Evolutionary conservation across 176 grass and related monocot species (phyloP).

Genomic region (Ampelocalamus luodianensis): DNA sequence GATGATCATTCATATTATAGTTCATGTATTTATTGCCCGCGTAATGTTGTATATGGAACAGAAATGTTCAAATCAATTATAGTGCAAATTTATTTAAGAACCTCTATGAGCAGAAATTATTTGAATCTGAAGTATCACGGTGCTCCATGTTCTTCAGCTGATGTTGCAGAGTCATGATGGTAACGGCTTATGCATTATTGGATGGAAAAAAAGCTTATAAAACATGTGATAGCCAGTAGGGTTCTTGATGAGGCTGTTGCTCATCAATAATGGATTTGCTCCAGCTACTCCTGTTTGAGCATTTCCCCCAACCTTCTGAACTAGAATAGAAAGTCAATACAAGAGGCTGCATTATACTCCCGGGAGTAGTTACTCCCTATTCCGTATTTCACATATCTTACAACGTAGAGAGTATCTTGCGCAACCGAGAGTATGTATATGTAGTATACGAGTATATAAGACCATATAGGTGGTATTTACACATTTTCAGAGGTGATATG

Average conservation of each 20-base stretch:
- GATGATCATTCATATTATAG: slow-evolving; percentile 34
- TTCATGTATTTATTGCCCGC: slow-evolving; percentile 39
- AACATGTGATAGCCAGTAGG: slow-evolving; percentile 34
- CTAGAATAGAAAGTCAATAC: slow-evolving; percentile 1
- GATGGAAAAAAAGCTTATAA: background rate
- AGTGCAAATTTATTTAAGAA: background rate
- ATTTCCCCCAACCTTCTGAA: slow-evolving; percentile 1
- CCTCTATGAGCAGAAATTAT: background rate
- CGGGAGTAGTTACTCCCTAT: too few species aligned
- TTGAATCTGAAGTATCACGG: slow-evolving; percentile 1
- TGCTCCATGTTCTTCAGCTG: slow-evolving; percentile 37
- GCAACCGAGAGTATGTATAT: too few species aligned
- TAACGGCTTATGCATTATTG: background rate
- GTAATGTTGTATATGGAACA: slow-evolving; percentile 27
- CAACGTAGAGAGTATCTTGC: too few species aligned
- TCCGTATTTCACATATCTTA: too few species aligned
- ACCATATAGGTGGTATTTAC: too few species aligned
- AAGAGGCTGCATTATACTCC: background rate
- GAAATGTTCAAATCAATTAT: slow-evolving; percentile 9
- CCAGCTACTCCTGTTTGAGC: background rate
- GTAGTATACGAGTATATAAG: too few species aligned
- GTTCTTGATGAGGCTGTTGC: slow-evolving; percentile 31
- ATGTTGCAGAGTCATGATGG: slow-evolving; percentile 1
- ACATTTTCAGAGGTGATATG: too few species aligned
- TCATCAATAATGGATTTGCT: slow-evolving; percentile 39